A percentile compares a stretch with the other conserved stretches of the same genome.
Evolutionary conservation across 306 rosid genomes (phyloP).

Genomic region (Rubus parviflorus): DNA sequence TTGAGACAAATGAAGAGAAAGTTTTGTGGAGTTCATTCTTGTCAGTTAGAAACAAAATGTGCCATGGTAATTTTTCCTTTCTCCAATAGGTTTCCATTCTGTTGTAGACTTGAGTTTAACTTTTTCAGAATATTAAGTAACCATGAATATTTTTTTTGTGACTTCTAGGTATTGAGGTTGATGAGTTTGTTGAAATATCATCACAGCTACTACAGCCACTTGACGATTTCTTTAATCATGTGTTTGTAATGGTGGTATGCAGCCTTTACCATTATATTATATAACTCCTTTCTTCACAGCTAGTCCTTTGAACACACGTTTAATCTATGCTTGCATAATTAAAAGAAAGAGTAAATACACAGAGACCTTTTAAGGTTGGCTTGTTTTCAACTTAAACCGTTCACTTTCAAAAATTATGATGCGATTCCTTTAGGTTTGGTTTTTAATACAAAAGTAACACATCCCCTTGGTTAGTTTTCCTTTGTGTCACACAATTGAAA

Average conservation of each 20-base stretch:
- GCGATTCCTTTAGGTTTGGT: too few relatives aligned
- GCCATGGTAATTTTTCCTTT: slow-evolving; percentile 47
- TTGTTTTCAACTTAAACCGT: too few relatives aligned
- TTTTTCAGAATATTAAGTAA: slow-evolving; percentile 1
- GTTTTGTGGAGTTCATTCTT: slow-evolving; percentile 70
- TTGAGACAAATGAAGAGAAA: slow-evolving; percentile 76
- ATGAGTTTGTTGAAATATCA: slow-evolving; percentile 66
- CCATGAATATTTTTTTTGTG: slow-evolving; percentile 22
- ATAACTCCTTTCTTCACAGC: background rate
- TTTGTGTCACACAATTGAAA: too few relatives aligned
- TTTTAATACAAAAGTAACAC: too few relatives aligned
- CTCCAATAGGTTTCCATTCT: background rate
- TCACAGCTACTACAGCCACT: slow-evolving; percentile 80
- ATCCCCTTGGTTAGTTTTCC: too few relatives aligned
- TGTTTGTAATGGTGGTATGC: slow-evolving; percentile 97
- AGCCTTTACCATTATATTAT: slow-evolving; percentile 11
- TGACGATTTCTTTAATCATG: slow-evolving; percentile 78
- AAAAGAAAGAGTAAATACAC: too few relatives aligned
- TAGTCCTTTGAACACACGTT: background rate
- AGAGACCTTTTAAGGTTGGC: too few relatives aligned
- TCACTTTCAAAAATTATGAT: too few relatives aligned
- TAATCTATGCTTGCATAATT: too few relatives aligned
- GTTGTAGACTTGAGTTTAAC: background rate
- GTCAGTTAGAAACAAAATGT: slow-evolving; percentile 49
- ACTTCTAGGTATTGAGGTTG: slow-evolving; percentile 58